Conservation (phyloP, 352 stramenopile species). For the Globisporangium abappressorium region DNA sequence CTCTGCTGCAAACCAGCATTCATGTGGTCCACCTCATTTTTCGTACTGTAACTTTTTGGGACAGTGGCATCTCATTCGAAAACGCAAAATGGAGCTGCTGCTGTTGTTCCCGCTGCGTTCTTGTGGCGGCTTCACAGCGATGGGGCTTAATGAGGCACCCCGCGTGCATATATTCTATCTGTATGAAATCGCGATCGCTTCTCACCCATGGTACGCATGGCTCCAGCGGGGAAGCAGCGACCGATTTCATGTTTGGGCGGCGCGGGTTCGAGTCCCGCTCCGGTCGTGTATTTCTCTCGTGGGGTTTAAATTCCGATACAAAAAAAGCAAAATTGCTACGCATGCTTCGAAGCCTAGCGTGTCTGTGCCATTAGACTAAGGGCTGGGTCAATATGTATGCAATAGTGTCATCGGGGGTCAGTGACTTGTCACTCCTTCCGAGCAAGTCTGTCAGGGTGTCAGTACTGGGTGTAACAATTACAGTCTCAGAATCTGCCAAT, state of each 20-base stretch:
- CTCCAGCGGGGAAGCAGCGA: conserved; percentile 15
- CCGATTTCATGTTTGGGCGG: conserved; percentile 14
- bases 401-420: conserved; percentile 36
- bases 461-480: conserved; percentile 59
- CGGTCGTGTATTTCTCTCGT: conserved; percentile 8
- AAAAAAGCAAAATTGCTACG: conserved; percentile 13
- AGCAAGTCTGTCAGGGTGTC: conserved; percentile 74
- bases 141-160: not conserved
- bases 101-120: not conserved
- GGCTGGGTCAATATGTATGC: conserved; percentile 87
- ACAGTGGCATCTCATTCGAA: not conserved
- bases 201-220: not conserved
- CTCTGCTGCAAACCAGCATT: not conserved
- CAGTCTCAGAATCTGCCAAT: conserved; percentile 87
- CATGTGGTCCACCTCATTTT: not conserved
- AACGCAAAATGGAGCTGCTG: not conserved
- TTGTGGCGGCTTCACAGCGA: not conserved
- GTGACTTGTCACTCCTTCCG: conserved; percentile 7
- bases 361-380: conserved; percentile 90
- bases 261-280: conserved; percentile 63
- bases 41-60: not conserved
- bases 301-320: not conserved
- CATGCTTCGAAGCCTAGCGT: conserved; percentile 89
- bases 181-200: not conserved
- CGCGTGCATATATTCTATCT: conserved; percentile 7